Percentiles rank a stretch among this genome's conserved stretches.
Evolutionary conservation across 1,284 basidiomycete genomes (phyloP).

Genomic region (Ganoderma lingzhi): DNA sequence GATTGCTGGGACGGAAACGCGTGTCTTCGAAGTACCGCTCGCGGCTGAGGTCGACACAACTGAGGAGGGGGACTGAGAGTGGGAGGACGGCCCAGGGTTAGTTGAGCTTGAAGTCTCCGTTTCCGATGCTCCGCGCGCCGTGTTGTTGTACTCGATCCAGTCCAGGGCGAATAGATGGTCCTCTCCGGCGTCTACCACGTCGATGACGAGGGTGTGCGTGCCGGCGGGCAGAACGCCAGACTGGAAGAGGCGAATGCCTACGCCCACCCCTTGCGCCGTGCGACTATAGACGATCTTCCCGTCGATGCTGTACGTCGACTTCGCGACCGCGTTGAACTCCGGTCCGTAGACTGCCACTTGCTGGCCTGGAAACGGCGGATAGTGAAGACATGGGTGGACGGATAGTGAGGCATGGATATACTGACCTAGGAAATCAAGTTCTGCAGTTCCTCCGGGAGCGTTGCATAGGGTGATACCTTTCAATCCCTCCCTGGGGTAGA

Average conservation of each 20-base stretch:
- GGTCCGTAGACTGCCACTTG: background rate
- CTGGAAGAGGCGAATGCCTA: background rate
- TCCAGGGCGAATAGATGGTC: background rate
- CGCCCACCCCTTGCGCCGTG: background rate
- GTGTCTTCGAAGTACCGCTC: background rate
- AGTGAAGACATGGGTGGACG: too few relatives aligned
- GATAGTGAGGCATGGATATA: background rate
- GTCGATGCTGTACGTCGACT: background rate
- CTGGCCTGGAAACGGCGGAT: background rate
- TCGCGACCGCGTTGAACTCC: background rate
- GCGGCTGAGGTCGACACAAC: background rate
- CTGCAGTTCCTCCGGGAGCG: too few relatives aligned
- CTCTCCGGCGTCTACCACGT: background rate
- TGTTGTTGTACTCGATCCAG: constrained; percentile 13
- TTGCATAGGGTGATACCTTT: too few relatives aligned
- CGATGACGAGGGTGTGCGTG: constrained; percentile 4
- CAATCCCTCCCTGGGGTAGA: too few relatives aligned
- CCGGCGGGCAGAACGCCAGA: background rate
- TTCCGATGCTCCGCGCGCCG: background rate
- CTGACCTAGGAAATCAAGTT: background rate
- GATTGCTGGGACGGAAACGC: background rate
- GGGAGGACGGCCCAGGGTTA: background rate
- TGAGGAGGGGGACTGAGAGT: background rate
- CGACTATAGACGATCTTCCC: background rate
- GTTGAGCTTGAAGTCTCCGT: background rate